Conservation (phyloP, 2,329 filamentous ascomycete genomes). For the Colletotrichum lentis region DNA sequence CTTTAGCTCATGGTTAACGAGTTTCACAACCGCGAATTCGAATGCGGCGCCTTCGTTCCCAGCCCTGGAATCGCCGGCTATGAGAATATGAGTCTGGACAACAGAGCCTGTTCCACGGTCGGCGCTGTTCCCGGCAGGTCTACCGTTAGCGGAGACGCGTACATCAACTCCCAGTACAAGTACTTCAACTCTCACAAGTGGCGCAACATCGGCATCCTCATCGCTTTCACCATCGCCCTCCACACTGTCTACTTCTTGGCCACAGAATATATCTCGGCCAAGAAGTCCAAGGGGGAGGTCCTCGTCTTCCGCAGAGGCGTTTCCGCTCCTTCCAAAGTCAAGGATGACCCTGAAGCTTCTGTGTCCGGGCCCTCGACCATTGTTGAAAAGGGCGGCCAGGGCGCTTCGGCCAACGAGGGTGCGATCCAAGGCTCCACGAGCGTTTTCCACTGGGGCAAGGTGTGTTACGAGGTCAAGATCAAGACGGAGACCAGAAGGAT, state of each 20-base stretch:
- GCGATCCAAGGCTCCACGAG: slow-evolving; percentile 59
- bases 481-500: slow-evolving; percentile 68
- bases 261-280: slow-evolving; percentile 55
- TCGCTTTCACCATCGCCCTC: slow-evolving; percentile 60
- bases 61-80: slow-evolving; percentile 36
- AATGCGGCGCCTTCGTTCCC: slow-evolving; percentile 40
- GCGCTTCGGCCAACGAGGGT: slow-evolving; percentile 17
- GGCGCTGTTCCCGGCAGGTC: slow-evolving; percentile 55
- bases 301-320: slow-evolving; percentile 63
- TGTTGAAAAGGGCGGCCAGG: slow-evolving; percentile 33
- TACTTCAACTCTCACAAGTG: slow-evolving; percentile 58
- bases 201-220: slow-evolving; percentile 65
- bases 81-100: slow-evolving; percentile 33
- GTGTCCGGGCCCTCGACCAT: slow-evolving; percentile 32
- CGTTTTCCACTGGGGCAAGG: slow-evolving; percentile 73
- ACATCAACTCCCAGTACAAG: slow-evolving; percentile 53
- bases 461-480: slow-evolving; percentile 76
- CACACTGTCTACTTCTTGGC: slow-evolving; percentile 58
- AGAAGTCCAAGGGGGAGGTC: slow-evolving; percentile 68
- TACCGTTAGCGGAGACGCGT: slow-evolving; percentile 55
- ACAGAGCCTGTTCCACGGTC: slow-evolving; percentile 54
- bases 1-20: slow-evolving; percentile 65
- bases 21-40: slow-evolving; percentile 60
- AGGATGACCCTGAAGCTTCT: slow-evolving; percentile 33
- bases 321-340: slow-evolving; percentile 21